Evolutionary conservation across 2,329 filamentous ascomycete species (phyloP).

Genomic region (Pseudodiploospora longispora): DNA sequence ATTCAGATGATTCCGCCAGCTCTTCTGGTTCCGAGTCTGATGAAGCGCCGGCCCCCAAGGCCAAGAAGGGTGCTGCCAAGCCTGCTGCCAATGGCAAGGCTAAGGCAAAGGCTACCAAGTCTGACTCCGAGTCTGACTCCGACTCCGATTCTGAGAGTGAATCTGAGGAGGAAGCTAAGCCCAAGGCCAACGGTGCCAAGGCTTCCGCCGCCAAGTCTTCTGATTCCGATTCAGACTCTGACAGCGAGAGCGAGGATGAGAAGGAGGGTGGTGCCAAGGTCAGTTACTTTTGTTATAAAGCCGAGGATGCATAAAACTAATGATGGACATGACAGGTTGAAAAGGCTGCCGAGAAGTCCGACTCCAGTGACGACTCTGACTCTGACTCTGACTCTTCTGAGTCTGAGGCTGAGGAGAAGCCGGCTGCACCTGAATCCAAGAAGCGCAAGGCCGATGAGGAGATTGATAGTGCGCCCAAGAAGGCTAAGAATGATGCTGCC

Average conservation of each 20-base stretch:
- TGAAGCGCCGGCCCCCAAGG: conserved; percentile 26
- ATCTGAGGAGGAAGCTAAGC: conserved; percentile 25
- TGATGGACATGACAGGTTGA: conserved; percentile 25
- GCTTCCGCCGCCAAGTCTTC: conserved; percentile 30
- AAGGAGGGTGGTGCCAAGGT: conserved; percentile 20
- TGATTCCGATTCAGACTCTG: conserved; percentile 26
- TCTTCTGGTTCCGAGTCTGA: conserved; percentile 23
- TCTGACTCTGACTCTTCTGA: conserved; percentile 29
- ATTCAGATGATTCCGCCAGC: conserved; percentile 29
- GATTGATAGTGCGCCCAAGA: conserved; percentile 51
- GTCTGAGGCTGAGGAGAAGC: conserved; percentile 24
- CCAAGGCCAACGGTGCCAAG: conserved; percentile 13
- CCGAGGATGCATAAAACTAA: conserved; percentile 9
- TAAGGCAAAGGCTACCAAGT: conserved; percentile 19
- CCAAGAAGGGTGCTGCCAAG: conserved; percentile 33
- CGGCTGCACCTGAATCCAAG: conserved; percentile 34
- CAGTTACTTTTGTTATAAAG: conserved; percentile 7
- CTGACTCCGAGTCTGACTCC: conserved; percentile 21
- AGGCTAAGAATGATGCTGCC: conserved; percentile 52
- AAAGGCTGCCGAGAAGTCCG: conserved; percentile 11
- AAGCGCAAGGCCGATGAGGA: conserved; percentile 42
- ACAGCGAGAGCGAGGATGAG: conserved; percentile 17
- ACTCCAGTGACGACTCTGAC: conserved; percentile 27
- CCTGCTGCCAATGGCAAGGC: conserved; percentile 22
- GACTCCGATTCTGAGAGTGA: conserved; percentile 25